These are phyloP conservation scores for Eutrema heterophyllum DNA, from an alignment of 345 rosid genomes.

Conservation along the genomic window DNA sequence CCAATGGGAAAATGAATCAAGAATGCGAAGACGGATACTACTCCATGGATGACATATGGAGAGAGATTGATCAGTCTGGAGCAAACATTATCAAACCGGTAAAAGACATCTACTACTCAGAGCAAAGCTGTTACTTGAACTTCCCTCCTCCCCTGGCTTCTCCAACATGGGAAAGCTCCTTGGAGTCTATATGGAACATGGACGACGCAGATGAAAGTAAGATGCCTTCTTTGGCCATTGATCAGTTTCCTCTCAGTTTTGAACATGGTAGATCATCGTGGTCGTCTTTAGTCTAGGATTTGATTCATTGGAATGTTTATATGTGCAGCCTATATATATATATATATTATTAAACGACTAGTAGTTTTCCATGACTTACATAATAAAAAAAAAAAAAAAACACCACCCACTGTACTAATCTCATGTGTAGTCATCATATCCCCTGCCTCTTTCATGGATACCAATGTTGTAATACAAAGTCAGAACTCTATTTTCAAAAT, in stretches of 20 bases:
- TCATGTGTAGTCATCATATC: constrained; percentile 21
- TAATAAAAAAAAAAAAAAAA: background rate
- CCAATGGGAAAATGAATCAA: constrained; percentile 34
- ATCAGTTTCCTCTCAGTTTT: constrained; percentile 36
- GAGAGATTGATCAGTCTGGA: constrained; percentile 38
- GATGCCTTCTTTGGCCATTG: constrained; percentile 43
- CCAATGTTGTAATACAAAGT: constrained; percentile 17
- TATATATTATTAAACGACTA: constrained; percentile 7
- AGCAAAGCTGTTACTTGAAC: constrained; percentile 40
- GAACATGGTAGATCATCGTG: constrained; percentile 39
- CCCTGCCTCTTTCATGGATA: background rate
- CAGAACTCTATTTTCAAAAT: constrained; percentile 2
- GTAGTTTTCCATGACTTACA: constrained; percentile 8
- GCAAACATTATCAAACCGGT: constrained; percentile 24
- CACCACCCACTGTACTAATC: constrained; percentile 12
- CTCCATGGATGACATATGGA: constrained; percentile 71
- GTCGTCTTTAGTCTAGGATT: constrained; percentile 47
- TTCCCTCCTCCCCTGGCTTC: constrained; percentile 52
- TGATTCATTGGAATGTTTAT: constrained; percentile 52
- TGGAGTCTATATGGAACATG: constrained; percentile 65
- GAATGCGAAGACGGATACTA: constrained; percentile 47
- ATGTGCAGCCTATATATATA: constrained; percentile 25
- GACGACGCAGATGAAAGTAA: constrained; percentile 69
- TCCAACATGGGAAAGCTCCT: constrained; percentile 54
- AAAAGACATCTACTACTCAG: constrained; percentile 42